Evolutionary conservation across 345 rosid species (phyloP), one percentile per base, ranked within the genome.

Genomic region (Arabidopsis suecica): DNA sequence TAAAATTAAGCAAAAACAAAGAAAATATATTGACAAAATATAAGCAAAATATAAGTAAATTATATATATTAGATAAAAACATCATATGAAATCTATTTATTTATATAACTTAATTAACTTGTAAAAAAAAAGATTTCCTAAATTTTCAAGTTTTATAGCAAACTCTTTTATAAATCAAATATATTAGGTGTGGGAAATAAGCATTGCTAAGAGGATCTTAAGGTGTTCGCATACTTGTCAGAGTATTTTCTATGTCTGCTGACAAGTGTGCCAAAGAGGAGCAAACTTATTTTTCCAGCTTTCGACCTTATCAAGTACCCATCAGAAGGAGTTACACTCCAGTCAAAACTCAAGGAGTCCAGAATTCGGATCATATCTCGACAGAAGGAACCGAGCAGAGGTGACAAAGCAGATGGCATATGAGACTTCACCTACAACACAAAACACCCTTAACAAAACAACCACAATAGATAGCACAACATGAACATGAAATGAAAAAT

Each of bases 231-330:
- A 32, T 89, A 92, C 97, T 85, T 89, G 75, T 92, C 92, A 72
- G 91, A 84, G 80, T 84, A 84, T 74, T 89, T 92, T 76, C 97
- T 87, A 53, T 92, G 97, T 62, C 93, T 87, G 72, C 91, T 92
- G 55, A 87, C 80, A 76, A 92, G 84, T 49, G 82, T 66, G 82
- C 86, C 79, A 77, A 92, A 92, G 77, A 92, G 83, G 68, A 82
- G 89, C 83, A 92, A 85, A 76, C 87, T 82, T 78, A 96, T 89
- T 81, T 92, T 92, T 68, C 85, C 96, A 77, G 88, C 75, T 79
- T 89, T 92, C 79, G 83, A 69, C 79, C 89, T 85, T 74, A 85
- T 70, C 62, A 71, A 14, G 71, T 82, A 68, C 69, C 81, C 85
- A 69, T 82, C 84, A 69, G 83, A 83, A 59, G 75, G 44, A 69